These are phyloP conservation scores for Gossypium raimondii DNA, from an alignment of 345 rosid species.

Conservation along the genomic window DNA sequence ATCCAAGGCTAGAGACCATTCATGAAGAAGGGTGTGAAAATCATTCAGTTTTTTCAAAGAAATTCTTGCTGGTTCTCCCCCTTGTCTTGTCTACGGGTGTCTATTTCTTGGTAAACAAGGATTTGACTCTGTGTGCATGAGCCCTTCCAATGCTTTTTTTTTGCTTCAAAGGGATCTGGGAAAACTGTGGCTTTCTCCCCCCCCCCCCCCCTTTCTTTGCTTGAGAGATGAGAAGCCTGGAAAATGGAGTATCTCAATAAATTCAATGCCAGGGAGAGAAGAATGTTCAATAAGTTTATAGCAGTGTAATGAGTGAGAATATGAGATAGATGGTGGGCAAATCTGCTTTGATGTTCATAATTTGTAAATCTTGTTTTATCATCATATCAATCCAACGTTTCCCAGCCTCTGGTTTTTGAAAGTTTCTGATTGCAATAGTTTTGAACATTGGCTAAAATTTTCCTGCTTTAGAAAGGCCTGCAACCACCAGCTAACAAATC, in stretches of 20 bases:
- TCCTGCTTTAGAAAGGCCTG: no score
- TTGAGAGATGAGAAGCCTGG: constrained; percentile 3
- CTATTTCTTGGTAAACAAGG: constrained; percentile 32
- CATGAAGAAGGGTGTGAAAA: constrained; percentile 36
- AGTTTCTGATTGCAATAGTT: neutral
- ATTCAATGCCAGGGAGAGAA: neutral
- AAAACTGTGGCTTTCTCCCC: neutral
- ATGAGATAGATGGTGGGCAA: neutral
- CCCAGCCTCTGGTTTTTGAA: neutral
- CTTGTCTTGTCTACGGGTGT: constrained; percentile 31
- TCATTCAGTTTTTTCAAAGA: constrained; percentile 19
- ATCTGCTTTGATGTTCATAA: neutral
- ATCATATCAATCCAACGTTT: neutral
- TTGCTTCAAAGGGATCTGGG: neutral
- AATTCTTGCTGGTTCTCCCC: constrained; percentile 39
- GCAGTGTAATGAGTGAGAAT: neutral
- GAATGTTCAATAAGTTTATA: neutral
- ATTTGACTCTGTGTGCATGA: constrained; percentile 9
- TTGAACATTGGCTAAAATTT: no score
- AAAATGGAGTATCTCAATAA: neutral
- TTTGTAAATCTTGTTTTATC: neutral
- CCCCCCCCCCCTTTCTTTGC: neutral
- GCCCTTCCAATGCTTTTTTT: neutral
- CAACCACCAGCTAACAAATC: neutral
- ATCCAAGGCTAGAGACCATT: constrained; percentile 44